Evolutionary conservation across 164 flowering plant species (phyloP), one percentile per base, ranked within the genome.

Genomic region (Magnolia sinica): DNA sequence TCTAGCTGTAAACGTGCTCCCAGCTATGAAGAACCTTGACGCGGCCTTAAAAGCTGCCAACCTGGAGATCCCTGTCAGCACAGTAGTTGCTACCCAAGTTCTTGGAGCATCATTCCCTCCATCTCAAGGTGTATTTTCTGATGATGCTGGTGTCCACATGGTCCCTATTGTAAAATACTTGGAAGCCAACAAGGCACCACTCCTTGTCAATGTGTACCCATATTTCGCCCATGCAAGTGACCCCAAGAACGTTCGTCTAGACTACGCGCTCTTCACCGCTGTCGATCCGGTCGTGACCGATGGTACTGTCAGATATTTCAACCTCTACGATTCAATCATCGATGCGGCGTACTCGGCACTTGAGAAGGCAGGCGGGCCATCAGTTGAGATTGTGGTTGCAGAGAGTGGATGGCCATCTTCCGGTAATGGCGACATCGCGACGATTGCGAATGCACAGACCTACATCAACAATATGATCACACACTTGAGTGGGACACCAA

Each of bases 341-440:
- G 79, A 76, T 49, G 31, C 74, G 1, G 74, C 71, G 8, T 49
- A 70, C 59, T 61, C 68, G 3, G 79, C 79, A 31, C 4, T 76
- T 69, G 79, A 71, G 50, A 71, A 71, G 31, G 59, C 23, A 2
- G 74, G 79, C 22, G 79, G 74, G 4, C 67, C 52, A 8, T 22
- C 64, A 1, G 79, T 76, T 29, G 59, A 51, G 6, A 18, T 76
- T 9, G 63, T 76, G 0, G 74, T 71, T 4, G 27, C 69, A 3
- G 79, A 76, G 63, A 76, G 58, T 58, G 79, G 79, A 22, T 76
- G 79, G 79, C 79, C 79, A 16, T 76, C 79, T 2, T 74, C 68
- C 6, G 79, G 79, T 18, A 64, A 64, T 9, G 79, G 74, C 0
- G 31, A 58, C 59, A 31, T 50, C 8, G 24, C 79, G 14, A 76